Percentiles rank a stretch among this genome's conserved stretches.
phyloP scores from a whole-genome alignment of 257 asterid species.

The Solanum boliviense region DNA sequence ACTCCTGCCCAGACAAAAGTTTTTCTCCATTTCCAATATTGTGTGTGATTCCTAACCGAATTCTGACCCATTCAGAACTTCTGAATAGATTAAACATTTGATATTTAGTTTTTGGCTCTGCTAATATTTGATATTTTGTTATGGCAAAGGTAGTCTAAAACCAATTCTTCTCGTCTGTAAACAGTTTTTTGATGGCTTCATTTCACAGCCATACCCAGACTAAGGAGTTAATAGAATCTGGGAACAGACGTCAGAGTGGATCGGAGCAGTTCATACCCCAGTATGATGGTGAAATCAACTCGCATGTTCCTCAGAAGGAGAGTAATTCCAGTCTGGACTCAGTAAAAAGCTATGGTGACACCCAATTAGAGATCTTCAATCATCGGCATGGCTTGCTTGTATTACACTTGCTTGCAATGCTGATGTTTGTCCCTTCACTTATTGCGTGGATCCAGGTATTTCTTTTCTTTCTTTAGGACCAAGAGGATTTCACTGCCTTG shows the following conservation, averaged over 20 bases:
- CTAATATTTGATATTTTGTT: not conserved
- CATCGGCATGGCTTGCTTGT: constrained; percentile 80
- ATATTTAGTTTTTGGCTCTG: not conserved
- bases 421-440: constrained; percentile 80
- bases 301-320: constrained; percentile 23
- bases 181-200: constrained; percentile 77
- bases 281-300: constrained; percentile 26
- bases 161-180: constrained; percentile 33
- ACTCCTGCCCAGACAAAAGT: not conserved
- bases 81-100: not conserved
- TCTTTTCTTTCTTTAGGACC: not conserved
- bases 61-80: not conserved
- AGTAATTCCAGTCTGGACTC: constrained; percentile 43
- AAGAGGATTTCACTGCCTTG: not conserved
- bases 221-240: constrained; percentile 38
- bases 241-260: constrained; percentile 15
- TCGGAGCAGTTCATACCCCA: constrained; percentile 23
- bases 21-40: not conserved
- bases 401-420: constrained; percentile 67
- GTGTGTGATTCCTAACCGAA: not conserved
- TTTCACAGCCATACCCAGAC: constrained; percentile 60
- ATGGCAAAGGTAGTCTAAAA: constrained; percentile 5
- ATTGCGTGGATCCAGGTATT: constrained; percentile 89
- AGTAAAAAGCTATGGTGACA: constrained; percentile 56
- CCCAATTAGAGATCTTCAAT: constrained; percentile 79